These are phyloP conservation scores for Gonium pectorale DNA, from an alignment of 139 green algal species.

Conservation along the genomic window DNA sequence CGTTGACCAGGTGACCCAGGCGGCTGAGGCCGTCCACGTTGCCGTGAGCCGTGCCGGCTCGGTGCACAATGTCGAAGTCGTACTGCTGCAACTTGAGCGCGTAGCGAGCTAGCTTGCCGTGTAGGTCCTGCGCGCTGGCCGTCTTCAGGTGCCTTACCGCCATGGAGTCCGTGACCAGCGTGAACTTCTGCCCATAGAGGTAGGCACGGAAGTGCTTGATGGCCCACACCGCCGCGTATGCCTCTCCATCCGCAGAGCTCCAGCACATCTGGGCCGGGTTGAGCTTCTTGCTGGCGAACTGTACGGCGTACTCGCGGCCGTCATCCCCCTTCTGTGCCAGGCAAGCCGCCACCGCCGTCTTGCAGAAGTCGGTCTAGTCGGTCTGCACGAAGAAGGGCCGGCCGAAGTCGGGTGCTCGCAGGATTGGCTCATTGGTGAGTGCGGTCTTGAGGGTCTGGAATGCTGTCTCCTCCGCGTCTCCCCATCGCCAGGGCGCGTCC, in stretches of 20 bases:
- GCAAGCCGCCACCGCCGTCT: not conserved
- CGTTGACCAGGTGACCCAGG: not conserved
- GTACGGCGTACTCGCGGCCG: not conserved
- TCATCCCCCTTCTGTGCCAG: not conserved
- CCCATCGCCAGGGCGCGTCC: not conserved
- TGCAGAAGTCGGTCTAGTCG: not conserved
- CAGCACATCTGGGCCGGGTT: constrained; percentile 3
- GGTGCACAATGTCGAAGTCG: no score
- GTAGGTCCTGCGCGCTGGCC: no score
- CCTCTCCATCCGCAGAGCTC: constrained; percentile 39
- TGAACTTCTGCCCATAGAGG: no score
- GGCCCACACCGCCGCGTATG: no score
- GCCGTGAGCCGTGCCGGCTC: no score
- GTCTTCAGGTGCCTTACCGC: no score
- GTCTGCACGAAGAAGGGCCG: not conserved
- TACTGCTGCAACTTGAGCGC: no score
- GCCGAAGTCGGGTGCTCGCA: not conserved
- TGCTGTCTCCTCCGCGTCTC: not conserved
- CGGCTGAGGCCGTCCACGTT: constrained; percentile 37
- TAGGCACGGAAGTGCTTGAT: no score
- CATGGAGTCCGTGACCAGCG: no score
- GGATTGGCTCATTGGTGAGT: not conserved
- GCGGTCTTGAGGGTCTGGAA: not conserved
- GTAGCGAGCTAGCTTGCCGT: no score
- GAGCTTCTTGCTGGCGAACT: not conserved